phyloP scores from a whole-genome alignment of 331 rosid species.

The Acacia pycnantha region DNA sequence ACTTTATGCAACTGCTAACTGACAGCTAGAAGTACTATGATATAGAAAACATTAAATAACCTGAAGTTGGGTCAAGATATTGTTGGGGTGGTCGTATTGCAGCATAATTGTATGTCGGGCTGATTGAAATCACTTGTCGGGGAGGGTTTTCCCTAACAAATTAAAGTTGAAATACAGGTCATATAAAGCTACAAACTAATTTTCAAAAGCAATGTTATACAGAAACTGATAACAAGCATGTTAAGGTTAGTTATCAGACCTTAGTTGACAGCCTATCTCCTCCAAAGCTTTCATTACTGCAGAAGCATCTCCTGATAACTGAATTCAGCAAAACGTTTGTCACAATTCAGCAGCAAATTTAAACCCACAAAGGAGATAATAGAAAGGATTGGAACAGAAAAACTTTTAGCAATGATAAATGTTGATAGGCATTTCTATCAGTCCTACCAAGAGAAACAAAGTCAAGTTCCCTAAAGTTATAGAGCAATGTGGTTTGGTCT shows the following conservation, averaged over 20 bases:
- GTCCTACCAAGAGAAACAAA: background rate
- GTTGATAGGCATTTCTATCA: background rate
- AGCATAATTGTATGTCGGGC: slow-evolving; percentile 81
- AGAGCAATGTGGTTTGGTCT: background rate
- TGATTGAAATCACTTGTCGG: slow-evolving; percentile 83
- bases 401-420: background rate
- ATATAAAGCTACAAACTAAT: slow-evolving; percentile 28
- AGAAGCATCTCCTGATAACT: slow-evolving; percentile 85
- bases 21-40: slow-evolving; percentile 43
- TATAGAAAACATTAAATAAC: slow-evolving; percentile 67
- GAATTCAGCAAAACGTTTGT: slow-evolving; percentile 32
- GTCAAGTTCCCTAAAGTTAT: background rate
- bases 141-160: slow-evolving; percentile 79
- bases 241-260: slow-evolving; percentile 46
- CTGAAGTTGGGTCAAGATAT: slow-evolving; percentile 76
- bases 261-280: slow-evolving; percentile 85
- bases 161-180: slow-evolving; percentile 3
- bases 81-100: slow-evolving; percentile 69
- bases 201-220: slow-evolving; percentile 14
- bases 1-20: slow-evolving; percentile 52
- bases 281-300: slow-evolving; percentile 83
- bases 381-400: background rate
- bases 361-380: background rate
- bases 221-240: slow-evolving; percentile 3
- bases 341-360: slow-evolving; percentile 7